A percentile compares a stretch with the other conserved stretches of the same genome.
These are phyloP conservation scores for Pseudophaeomoniella oleicola DNA, from an alignment of 2,329 filamentous ascomycete species.

Conservation along the genomic window DNA sequence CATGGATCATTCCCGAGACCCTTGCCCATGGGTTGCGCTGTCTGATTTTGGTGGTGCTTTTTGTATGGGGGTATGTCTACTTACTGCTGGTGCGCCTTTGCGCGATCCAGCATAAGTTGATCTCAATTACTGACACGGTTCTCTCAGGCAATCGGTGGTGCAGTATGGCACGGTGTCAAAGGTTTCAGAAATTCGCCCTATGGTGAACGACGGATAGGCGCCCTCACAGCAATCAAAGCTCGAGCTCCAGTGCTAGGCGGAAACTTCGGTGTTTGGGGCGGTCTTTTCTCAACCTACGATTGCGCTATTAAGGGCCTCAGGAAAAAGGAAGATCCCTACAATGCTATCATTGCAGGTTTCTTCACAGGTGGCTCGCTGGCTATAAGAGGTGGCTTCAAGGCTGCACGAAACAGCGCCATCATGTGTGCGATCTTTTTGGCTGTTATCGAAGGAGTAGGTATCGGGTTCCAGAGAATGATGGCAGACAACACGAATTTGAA, in stretches of 20 bases:
- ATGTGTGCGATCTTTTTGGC: conserved; percentile 87
- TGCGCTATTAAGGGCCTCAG: conserved; percentile 88
- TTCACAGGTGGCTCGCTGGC: conserved; percentile 89
- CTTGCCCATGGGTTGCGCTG: conserved; percentile 90
- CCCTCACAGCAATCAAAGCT: conserved; percentile 93
- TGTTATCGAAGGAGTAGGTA: conserved; percentile 94
- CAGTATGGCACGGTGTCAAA: conserved; percentile 95
- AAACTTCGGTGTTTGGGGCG: conserved; percentile 97
- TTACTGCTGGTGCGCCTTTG: conserved; percentile 1
- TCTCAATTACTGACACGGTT: conserved; percentile 16
- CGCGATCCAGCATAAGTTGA: conserved; percentile 4
- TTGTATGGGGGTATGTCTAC: conserved; percentile 72
- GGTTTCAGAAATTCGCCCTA: conserved; percentile 81
- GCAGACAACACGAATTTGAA: conserved; percentile 77
- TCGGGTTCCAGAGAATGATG: conserved; percentile 90
- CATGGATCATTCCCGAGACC: conserved; percentile 95
- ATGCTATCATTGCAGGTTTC: conserved; percentile 94
- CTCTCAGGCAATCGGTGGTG: conserved; percentile 54
- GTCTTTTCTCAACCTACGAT: conserved; percentile 89
- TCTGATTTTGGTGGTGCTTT: conserved; percentile 98
- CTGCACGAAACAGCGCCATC: conserved; percentile 88
- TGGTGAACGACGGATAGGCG: conserved; percentile 88
- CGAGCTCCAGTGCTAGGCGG: conserved; percentile 89
- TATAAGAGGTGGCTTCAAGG: conserved; percentile 79
- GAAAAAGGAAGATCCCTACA: conserved; percentile 97